A percentile compares a stretch with the other conserved stretches of the same genome.
These are phyloP conservation scores for Cajanus cajan DNA, from an alignment of 306 rosid genomes.

Conservation along the genomic window DNA sequence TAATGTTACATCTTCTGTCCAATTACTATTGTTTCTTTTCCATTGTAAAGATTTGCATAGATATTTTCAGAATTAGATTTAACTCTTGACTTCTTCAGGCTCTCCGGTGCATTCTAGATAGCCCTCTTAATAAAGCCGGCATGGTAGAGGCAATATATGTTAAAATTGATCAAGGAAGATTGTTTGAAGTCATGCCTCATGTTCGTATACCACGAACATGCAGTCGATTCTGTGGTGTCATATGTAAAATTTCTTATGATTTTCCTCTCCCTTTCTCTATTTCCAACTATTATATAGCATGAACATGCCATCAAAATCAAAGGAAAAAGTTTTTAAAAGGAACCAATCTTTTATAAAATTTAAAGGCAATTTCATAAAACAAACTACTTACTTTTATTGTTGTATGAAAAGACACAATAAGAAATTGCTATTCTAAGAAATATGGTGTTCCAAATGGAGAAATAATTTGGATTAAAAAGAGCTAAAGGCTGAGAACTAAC, in stretches of 20 bases:
- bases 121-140: slow-evolving; percentile 44
- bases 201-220: slow-evolving; percentile 39
- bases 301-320: no score
- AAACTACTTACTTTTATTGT: no score
- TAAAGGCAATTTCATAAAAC: no score
- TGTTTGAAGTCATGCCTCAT: slow-evolving; percentile 48
- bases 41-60: neutral
- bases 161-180: slow-evolving; percentile 34
- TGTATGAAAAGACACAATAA: no score
- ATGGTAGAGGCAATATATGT: slow-evolving; percentile 40
- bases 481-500: no score
- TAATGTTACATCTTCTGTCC: neutral
- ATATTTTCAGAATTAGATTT: neutral
- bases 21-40: neutral
- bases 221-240: slow-evolving; percentile 42
- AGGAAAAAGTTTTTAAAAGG: no score
- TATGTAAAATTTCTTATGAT: slow-evolving; percentile 25
- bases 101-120: slow-evolving; percentile 34
- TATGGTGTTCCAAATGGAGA: no score
- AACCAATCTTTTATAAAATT: no score
- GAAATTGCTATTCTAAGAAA: no score
- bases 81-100: slow-evolving; percentile 13
- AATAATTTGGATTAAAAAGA: no score
- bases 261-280: neutral
- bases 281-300: neutral